A percentile compares a stretch with the other conserved stretches of the same genome.
Evolutionary conservation across 1,284 basidiomycete species (phyloP).

Genomic region (Ceraceosorus guamensis): DNA sequence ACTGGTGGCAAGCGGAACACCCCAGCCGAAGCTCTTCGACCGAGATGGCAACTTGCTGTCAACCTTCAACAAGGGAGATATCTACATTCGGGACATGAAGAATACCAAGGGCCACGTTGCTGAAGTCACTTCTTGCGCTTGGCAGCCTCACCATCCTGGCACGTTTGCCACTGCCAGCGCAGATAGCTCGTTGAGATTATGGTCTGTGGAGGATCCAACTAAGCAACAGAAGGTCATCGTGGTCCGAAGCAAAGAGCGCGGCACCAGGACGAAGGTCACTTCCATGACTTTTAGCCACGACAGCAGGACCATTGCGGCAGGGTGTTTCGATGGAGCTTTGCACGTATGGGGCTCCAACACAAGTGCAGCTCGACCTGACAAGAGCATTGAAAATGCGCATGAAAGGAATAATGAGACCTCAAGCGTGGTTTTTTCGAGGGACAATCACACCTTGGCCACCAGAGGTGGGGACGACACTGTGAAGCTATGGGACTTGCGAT

Average conservation of each 20-base stretch:
- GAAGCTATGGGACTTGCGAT: constrained; percentile 87
- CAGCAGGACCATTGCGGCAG: constrained; percentile 51
- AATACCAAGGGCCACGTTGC: constrained; percentile 91
- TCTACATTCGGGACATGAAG: constrained; percentile 96
- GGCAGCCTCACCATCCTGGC: constrained; percentile 77
- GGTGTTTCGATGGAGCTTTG: constrained; percentile 79
- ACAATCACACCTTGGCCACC: constrained; percentile 67
- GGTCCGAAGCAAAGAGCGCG: constrained; percentile 88
- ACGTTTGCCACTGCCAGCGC: constrained; percentile 85
- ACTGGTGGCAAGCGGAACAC: constrained; percentile 66
- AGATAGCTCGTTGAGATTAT: constrained; percentile 93
- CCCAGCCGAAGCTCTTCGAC: constrained; percentile 79
- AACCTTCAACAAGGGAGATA: constrained; percentile 76
- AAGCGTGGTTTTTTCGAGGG: constrained; percentile 72
- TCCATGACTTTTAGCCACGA: constrained; percentile 41
- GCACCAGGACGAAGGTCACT: constrained; percentile 86
- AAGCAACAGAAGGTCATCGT: constrained; percentile 92
- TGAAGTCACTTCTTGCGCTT: constrained; percentile 78
- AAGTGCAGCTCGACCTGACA: constrained; percentile 82
- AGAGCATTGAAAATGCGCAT: constrained; percentile 78
- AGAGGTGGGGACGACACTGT: constrained; percentile 88
- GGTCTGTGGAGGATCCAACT: constrained; percentile 78
- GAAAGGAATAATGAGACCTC: constrained; percentile 72
- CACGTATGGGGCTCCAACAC: constrained; percentile 87
- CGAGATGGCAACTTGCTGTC: constrained; percentile 32